Conservation (phyloP, 441 rosid species). For the Euphorbia corollata region DNA sequence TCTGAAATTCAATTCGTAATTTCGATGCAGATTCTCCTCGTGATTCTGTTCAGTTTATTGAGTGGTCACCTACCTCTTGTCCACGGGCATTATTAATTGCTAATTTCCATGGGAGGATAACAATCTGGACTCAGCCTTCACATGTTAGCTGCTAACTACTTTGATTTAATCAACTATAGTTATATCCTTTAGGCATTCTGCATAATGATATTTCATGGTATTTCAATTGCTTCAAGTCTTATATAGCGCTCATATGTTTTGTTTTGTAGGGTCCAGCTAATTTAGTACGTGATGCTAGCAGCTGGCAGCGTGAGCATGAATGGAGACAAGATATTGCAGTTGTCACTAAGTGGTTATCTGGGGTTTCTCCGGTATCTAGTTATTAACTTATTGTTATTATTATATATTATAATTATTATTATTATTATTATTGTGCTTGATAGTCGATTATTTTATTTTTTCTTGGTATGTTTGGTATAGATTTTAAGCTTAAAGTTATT, state of each 20-base stretch:
- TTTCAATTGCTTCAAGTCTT: slow-evolving; percentile 2
- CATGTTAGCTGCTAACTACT: slow-evolving; percentile 45
- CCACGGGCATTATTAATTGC: slow-evolving; percentile 92
- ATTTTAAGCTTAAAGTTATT: background rate
- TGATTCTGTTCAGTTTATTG: slow-evolving; percentile 96
- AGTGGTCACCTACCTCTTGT: slow-evolving; percentile 95
- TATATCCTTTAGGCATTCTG: slow-evolving; percentile 9
- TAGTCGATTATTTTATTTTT: background rate
- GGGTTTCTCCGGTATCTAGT: slow-evolving; percentile 75
- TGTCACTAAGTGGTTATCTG: slow-evolving; percentile 91
- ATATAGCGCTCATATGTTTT: slow-evolving; percentile 17
- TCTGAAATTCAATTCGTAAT: slow-evolving; percentile 16
- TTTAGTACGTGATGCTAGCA: slow-evolving; percentile 77
- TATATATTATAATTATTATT: slow-evolving; percentile 1
- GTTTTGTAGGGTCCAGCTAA: slow-evolving; percentile 69
- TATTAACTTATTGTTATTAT: background rate
- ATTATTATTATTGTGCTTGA: background rate
- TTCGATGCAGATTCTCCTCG: slow-evolving; percentile 84
- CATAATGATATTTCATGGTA: slow-evolving; percentile 1
- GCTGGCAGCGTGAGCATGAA: slow-evolving; percentile 96
- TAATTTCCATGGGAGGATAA: slow-evolving; percentile 93
- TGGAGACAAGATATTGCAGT: slow-evolving; percentile 99
- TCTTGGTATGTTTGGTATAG: background rate
- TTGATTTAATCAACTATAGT: background rate
- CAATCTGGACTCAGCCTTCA: slow-evolving; percentile 95